Conservation (phyloP, 768 basidiomycete genomes). For the Macrolepiota albuminosa region DNA sequence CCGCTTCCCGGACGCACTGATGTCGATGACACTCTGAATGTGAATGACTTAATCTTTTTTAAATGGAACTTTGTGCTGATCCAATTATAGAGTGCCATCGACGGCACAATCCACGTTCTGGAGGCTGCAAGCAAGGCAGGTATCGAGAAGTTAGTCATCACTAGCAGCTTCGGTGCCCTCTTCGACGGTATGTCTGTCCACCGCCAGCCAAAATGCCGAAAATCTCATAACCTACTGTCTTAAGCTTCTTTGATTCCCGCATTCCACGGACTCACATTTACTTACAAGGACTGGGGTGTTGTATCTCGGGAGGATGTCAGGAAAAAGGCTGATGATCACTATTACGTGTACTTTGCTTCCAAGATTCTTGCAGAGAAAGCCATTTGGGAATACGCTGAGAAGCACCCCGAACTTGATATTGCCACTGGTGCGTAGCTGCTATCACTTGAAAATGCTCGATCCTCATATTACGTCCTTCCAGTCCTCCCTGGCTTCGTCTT, state of each 20-base stretch:
- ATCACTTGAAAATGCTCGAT: neutral
- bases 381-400: constrained; percentile 35
- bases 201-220: neutral
- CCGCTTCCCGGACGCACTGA: constrained; percentile 18
- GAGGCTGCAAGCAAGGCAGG: constrained; percentile 22
- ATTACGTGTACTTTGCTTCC: constrained; percentile 34
- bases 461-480: constrained; percentile 4
- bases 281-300: constrained; percentile 29
- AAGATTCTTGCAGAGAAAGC: constrained; percentile 39
- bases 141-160: constrained; percentile 28
- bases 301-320: constrained; percentile 26
- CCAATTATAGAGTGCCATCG: constrained; percentile 19
- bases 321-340: constrained; percentile 21
- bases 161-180: constrained; percentile 27
- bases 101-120: constrained; percentile 26
- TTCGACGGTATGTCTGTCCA: constrained; percentile 22
- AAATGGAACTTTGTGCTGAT: neutral
- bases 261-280: constrained; percentile 21
- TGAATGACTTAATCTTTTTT: neutral
- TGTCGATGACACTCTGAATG: constrained; percentile 19
- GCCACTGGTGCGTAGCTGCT: constrained; percentile 28
- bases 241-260: constrained; percentile 18
- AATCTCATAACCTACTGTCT: neutral
- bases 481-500: constrained; percentile 34
- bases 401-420: constrained; percentile 34